Evolutionary conservation across 331 rosid genomes (phyloP), one percentile per base, ranked within the genome.

Genomic region (Saraca asoca): DNA sequence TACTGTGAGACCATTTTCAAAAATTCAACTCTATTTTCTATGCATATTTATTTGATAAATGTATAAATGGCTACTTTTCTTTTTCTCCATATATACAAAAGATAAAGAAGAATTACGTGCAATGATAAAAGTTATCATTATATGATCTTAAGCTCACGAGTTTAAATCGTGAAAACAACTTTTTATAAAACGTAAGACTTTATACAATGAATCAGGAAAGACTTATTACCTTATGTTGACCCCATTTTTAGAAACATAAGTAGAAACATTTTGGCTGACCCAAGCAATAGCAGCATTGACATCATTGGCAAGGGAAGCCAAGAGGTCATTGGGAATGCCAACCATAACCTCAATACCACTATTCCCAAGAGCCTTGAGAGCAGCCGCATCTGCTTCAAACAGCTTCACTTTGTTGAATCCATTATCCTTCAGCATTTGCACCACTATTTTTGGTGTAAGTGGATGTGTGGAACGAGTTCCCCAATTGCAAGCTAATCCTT

Each of bases 351-450:
- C 70, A 5, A 85, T 73, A 4, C 85, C 81, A 24, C 87, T 71
- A 38, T 77, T 55, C 0, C 82, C 95, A 3, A 88, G 87, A 62
- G 95, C 95, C 44, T 72, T 72, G 5, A 88, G 70, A 0, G 91
- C 82, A 5, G 62, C 91, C 0, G 82, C 71, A 14, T 83, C 95
- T 0, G 91, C 88, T 39, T 88, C 89, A 41, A 88, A 88, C 12
- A 88, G 78, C 84, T 88, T 88, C 51, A 69, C 88, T 56, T 85
- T 88, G 62, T 52, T 19, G 51, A 88, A 82, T 14, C 88, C 91
- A 37, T 88, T 88, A 12, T 85, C 91, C 71, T 70, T 85, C 72
- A 88, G 14, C 39, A 88, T 80, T 75, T 50, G 75, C 52, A 88
- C 95, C 1, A 66, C 81, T 17, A 75, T 77, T 8, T 58, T 52